Evolutionary conservation across 176 grass and related monocot genomes (phyloP).

Genomic region (Triticum urartu): DNA sequence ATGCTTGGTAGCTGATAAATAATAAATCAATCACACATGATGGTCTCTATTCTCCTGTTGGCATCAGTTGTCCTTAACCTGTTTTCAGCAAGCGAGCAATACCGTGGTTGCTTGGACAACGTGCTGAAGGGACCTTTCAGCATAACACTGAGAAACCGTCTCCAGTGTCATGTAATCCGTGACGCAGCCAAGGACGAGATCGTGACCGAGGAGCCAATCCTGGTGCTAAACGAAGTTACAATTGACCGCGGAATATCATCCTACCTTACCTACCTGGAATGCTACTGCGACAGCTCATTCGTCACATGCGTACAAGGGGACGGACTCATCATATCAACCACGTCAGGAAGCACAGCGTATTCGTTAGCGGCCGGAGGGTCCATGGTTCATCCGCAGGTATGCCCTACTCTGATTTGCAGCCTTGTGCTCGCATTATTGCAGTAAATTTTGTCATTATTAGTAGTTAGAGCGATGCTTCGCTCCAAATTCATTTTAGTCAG

Average conservation of each 20-base stretch:
- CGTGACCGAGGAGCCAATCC: constrained; percentile 72
- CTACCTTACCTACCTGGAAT: constrained; percentile 92
- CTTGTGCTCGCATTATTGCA: background rate
- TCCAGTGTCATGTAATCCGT: constrained; percentile 91
- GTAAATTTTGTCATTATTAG: background rate
- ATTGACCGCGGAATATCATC: constrained; percentile 94
- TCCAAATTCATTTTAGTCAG: background rate
- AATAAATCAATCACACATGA: constrained; percentile 5
- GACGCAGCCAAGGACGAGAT: constrained; percentile 87
- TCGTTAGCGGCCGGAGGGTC: constrained; percentile 95
- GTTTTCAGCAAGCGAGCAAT: constrained; percentile 72
- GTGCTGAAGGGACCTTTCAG: constrained; percentile 78
- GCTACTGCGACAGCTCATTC: constrained; percentile 91
- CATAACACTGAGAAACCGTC: constrained; percentile 78
- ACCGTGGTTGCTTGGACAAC: constrained; percentile 64
- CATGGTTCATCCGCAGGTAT: constrained; percentile 99
- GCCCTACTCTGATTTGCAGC: background rate
- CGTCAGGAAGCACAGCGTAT: constrained; percentile 94
- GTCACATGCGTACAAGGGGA: constrained; percentile 97
- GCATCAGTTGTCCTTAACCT: constrained; percentile 47
- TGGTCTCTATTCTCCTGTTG: background rate
- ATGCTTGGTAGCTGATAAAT: background rate
- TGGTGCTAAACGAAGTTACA: constrained; percentile 89
- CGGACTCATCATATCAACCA: constrained; percentile 88
- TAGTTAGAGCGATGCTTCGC: background rate